These are phyloP conservation scores for Suillus lakei DNA, from an alignment of 768 basidiomycete genomes.

Conservation along the genomic window DNA sequence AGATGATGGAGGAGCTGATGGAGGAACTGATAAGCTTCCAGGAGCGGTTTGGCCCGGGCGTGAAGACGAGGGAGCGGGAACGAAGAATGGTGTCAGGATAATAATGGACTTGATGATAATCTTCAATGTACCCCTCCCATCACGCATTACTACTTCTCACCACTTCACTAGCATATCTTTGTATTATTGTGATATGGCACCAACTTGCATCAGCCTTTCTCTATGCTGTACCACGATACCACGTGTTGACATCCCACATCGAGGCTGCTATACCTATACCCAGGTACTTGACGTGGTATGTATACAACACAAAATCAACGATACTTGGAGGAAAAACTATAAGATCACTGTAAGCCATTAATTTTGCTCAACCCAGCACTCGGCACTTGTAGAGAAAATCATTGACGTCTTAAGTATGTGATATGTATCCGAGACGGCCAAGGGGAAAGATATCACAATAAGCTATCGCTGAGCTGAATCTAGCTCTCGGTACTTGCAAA, in stretches of 20 bases:
- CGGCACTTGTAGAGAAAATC: neutral
- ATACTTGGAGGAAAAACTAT: neutral
- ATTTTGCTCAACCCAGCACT: too few species aligned
- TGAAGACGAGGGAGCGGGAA: slow-evolving; percentile 57
- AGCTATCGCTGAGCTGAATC: neutral
- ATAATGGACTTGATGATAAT: slow-evolving; percentile 17
- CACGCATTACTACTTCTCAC: slow-evolving; percentile 3
- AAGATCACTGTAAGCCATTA: too few species aligned
- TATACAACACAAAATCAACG: neutral
- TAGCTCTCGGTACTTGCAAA: neutral
- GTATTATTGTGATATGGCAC: slow-evolving; percentile 11
- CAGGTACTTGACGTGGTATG: neutral
- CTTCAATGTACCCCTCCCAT: slow-evolving; percentile 15
- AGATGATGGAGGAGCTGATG: slow-evolving; percentile 91
- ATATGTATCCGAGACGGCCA: too few species aligned
- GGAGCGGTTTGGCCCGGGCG: slow-evolving; percentile 76
- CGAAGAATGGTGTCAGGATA: slow-evolving; percentile 45
- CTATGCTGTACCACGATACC: neutral
- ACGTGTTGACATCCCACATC: neutral
- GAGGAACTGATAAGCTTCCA: slow-evolving; percentile 88
- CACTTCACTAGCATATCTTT: slow-evolving; percentile 7
- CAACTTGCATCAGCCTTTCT: neutral
- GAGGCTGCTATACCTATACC: neutral
- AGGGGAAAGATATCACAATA: too few species aligned
- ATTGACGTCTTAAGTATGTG: neutral